Base-by-base conservation (phyloP, 1,284 basidiomycete species). In the Caloboletus firmus region DNA sequence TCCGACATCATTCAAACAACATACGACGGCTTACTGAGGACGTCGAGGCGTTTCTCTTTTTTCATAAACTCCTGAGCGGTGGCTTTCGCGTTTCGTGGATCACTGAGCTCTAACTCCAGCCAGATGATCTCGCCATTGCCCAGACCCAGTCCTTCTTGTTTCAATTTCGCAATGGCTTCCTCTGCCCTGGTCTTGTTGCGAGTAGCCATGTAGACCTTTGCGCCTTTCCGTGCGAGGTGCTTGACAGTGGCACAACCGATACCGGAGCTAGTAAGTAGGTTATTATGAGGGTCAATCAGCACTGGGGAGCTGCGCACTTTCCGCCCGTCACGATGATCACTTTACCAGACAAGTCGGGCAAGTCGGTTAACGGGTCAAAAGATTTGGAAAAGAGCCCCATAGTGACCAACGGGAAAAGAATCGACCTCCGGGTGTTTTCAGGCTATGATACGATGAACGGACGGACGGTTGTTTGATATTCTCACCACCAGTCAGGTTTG, bases 21-120 rank as follows among this genome's bases (percentile, higher is more conserved):
- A 17, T 28, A 13, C 12, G 8, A 49, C 31, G 36, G 31, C 69
- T 39, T 54, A 83, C 83, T 63, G n/a, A 84, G 65, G n/a, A 83
- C 66, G 56, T 85, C 82, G 37, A 84, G 63, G 35, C 79, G 71
- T n/a, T 64, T 64, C 60, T 85, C 83, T 39, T 66, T 71, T 34
- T 53, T 55, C 65, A 80, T 57, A 54, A 84, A 79, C 26, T 70
- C 72, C 51, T 77, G 72, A 0, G 77, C 83, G 2, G 78, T 61
- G n/a, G 65, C 59, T 58, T 76, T 78, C 11, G 76, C 76, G 7
- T 70, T 62, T 26, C 68, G 63, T 4, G 79, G 76, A 37, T 77
- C 73, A 30, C 65, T 58, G 42, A 83, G 66, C 57, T 85, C 80
- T 12, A 82, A 70, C 17, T 74, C 61, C 12, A 80, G 62, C 69